These are phyloP conservation scores for Candida hispaniensis DNA, from an alignment of 805 yeast genomes.

Conservation along the genomic window DNA sequence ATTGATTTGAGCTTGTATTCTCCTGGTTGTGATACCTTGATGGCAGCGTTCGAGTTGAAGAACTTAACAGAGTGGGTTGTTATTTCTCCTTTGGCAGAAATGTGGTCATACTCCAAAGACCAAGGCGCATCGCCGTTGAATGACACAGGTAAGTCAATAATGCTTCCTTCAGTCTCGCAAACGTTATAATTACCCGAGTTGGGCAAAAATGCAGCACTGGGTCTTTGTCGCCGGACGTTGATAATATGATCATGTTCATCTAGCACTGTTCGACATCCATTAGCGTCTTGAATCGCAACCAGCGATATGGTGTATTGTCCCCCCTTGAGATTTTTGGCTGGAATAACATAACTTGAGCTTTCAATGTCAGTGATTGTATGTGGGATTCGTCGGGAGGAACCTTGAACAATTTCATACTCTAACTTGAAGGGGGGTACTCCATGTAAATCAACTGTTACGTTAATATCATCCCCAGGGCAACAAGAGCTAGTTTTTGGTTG, in stretches of 20 bases:
- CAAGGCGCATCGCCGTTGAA: conserved; percentile 50
- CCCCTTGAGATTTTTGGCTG: conserved; percentile 51
- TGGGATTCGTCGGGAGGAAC: conserved; percentile 39
- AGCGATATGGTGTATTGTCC: conserved; percentile 63
- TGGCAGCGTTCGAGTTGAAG: conserved; percentile 20
- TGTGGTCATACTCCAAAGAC: conserved; percentile 25
- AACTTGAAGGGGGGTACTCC: conserved; percentile 77
- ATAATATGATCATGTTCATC: conserved; percentile 53
- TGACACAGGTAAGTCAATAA: conserved; percentile 47
- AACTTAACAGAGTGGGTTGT: conserved; percentile 13
- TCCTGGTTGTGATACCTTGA: conserved; percentile 39
- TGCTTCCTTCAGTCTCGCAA: conserved; percentile 43
- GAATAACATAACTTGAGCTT: conserved; percentile 33
- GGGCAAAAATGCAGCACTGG: conserved; percentile 42
- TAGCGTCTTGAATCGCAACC: conserved; percentile 58
- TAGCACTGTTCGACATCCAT: conserved; percentile 66
- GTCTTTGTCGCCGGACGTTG: conserved; percentile 60
- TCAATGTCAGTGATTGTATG: conserved; percentile 35
- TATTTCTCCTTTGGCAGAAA: conserved; percentile 14
- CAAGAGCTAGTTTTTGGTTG: conserved; percentile 24
- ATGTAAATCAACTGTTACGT: conserved; percentile 47
- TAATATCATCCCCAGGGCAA: conserved; percentile 39
- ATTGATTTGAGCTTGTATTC: conserved; percentile 36
- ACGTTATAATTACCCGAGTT: conserved; percentile 28
- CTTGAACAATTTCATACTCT: conserved; percentile 54